A percentile compares a stretch with the other conserved stretches of the same genome.
Evolutionary conservation across 228 moss, liverwort and hornwort species (phyloP).

Genomic region (Sphagnum fallax): DNA sequence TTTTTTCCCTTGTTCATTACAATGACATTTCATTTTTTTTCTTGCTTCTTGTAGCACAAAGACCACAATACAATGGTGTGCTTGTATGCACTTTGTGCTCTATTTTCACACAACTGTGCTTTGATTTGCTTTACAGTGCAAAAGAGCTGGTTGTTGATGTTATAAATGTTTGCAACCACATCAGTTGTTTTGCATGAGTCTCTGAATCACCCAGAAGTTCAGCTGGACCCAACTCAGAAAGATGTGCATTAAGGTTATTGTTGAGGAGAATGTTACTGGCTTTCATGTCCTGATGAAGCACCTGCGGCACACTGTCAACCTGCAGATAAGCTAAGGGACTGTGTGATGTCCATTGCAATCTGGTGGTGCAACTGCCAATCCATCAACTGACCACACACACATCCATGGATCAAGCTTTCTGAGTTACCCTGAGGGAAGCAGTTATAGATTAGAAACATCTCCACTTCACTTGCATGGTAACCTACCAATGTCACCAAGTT

Average conservation of each 20-base stretch:
- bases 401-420: slow-evolving; percentile 52
- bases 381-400: slow-evolving; percentile 44
- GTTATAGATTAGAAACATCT: slow-evolving; percentile 81
- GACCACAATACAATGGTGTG: too few relatives aligned
- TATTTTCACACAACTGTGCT: too few relatives aligned
- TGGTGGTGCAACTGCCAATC: slow-evolving; percentile 61
- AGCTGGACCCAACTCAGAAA: slow-evolving; percentile 91
- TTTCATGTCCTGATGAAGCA: slow-evolving; percentile 90
- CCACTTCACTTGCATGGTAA: slow-evolving; percentile 68
- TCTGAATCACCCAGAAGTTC: slow-evolving; percentile 82
- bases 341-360: slow-evolving; percentile 63
- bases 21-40: too few relatives aligned
- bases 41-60: too few relatives aligned
- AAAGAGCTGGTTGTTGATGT: too few relatives aligned
- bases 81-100: too few relatives aligned
- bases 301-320: slow-evolving; percentile 74
- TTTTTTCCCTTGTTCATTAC: too few relatives aligned
- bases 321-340: slow-evolving; percentile 66
- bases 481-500: slow-evolving; percentile 74
- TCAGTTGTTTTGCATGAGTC: slow-evolving; percentile 91
- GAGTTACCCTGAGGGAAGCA: slow-evolving; percentile 69
- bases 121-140: too few relatives aligned
- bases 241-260: slow-evolving; percentile 67
- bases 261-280: slow-evolving; percentile 95
- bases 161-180: slow-evolving; percentile 18